Base-by-base conservation (phyloP, 805 yeast genomes). In the Candida rishiriensis region DNA sequence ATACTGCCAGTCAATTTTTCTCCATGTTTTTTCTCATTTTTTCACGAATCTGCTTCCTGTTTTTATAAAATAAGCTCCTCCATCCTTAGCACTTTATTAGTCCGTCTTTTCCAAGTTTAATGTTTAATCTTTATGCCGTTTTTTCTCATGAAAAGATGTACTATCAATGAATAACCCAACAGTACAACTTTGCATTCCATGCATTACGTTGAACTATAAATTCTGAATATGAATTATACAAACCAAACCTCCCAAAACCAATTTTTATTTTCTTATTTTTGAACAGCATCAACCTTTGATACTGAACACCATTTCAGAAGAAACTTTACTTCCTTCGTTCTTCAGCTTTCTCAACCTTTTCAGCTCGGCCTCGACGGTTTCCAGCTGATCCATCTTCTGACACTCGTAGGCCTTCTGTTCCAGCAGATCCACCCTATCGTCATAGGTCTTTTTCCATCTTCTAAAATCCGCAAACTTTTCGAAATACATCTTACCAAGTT, bases 401-500 rank as follows among this genome's bases (percentile, higher is more conserved):
- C 51, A 34, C 5, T 43, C 36, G 18, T 48, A 48, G 10, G 57
- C 59, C n/a, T 40, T 38, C 11, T 33, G 34, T 39, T 57, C 60
- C 16, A 58, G 43, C 8, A 40, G 16, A 6, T 41, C 29, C 7
- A 61, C 37, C 10, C 28, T 39, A 15, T 48, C 44, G 26, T 46
- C 34, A 36, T 46, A 47, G 9, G 30, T 7, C 11, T 45, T 46
- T 18, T 49, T 50, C 66, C 67, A 63, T 10, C 36, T 41, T 15
- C 57, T 40, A 37, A 47, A 60, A 6, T 59, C 57, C 21, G 50
- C 46, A 44, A 50, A 63, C 18, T 53, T 49, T 10, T 39, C 37
- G 43, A 63, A 63, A 32, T 47, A 59, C 28, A 41, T 41, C 1
- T 29, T 35, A 1, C 61, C 64, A 29, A 58, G 41, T 28, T 50